Evolutionary conservation across 345 rosid species (phyloP), one percentile per base, ranked within the genome.

Genomic region (Ceriops tagal): DNA sequence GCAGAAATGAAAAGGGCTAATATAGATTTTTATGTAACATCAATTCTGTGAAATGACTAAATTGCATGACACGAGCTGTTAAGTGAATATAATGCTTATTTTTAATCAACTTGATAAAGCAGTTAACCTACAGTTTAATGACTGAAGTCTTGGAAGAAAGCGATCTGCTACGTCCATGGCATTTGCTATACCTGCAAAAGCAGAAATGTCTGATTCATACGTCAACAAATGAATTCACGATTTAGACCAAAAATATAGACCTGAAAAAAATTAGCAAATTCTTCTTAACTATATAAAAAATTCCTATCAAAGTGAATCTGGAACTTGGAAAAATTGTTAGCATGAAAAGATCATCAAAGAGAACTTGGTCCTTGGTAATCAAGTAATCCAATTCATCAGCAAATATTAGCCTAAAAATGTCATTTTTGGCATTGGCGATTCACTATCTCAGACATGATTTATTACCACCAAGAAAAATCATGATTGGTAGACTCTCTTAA

Each of bases 261-360:
- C 1, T 1, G 22, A 6, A 18, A 57, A 22, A 34, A 22, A 59
- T 35, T 30, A 47, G 34, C 6, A n/a, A 43, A 27, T 47, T 15
- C 34, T 39, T 55, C 35, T 13, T 22, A 24, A 20, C 32, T 15
- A 39, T 26, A 53, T 8, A 34, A 57, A 72, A 46, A 11, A 37
- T 84, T 91, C 98, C 97, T 82, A 93, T 87, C 69, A 93, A 78
- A 83, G 91, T 85, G 72, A 83, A 88, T 51, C 82, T 83, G 47
- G 95, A 91, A 75, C 81, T 88, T 11, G 96, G 90, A 58, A 88
- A 83, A 64, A 95, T 84, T 76, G 96, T 89, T 58, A 93, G 97
- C 96, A 91, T 88, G 79, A 93, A 93, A 93, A 24, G 90, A 81
- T 93, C 97, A 71, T 93, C 90, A 61, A 93, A 93, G 53, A 93